A percentile compares a stretch with the other conserved stretches of the same genome.
phyloP scores from a whole-genome alignment of 331 rosid species.

The Prunus yedoensis region DNA sequence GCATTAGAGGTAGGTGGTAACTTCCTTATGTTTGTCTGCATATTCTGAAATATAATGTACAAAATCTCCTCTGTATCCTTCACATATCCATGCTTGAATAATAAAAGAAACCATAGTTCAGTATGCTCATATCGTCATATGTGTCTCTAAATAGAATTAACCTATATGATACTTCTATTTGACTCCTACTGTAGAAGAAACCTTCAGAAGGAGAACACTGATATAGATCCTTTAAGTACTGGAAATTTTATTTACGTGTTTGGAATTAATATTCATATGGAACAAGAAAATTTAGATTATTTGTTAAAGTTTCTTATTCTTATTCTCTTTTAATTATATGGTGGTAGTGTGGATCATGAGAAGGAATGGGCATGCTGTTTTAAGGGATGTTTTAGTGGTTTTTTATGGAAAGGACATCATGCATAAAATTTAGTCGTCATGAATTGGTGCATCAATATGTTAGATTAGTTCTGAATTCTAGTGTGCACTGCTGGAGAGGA shows the following conservation, averaged over 20 bases:
- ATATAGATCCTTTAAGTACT: neutral
- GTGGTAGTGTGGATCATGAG: neutral
- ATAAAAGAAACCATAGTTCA: neutral
- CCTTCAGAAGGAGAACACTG: neutral
- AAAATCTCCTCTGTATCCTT: neutral
- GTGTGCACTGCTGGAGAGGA: neutral
- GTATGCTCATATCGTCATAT: neutral
- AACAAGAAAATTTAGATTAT: neutral
- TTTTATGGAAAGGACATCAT: neutral
- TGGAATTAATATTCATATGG: neutral
- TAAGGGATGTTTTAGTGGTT: neutral
- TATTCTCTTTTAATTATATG: neutral
- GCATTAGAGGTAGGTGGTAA: conserved; percentile 68
- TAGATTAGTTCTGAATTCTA: neutral
- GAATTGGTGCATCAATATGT: neutral
- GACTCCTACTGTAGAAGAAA: neutral
- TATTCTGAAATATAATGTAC: neutral
- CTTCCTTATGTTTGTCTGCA: neutral
- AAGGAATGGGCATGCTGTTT: neutral
- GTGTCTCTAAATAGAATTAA: neutral
- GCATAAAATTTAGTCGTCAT: neutral
- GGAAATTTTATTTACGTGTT: neutral
- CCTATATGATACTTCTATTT: neutral
- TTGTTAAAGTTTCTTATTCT: neutral
- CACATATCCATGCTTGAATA: neutral